Evolutionary conservation across 164 flowering plant genomes (phyloP).

Genomic region (Berberis vulgaris): DNA sequence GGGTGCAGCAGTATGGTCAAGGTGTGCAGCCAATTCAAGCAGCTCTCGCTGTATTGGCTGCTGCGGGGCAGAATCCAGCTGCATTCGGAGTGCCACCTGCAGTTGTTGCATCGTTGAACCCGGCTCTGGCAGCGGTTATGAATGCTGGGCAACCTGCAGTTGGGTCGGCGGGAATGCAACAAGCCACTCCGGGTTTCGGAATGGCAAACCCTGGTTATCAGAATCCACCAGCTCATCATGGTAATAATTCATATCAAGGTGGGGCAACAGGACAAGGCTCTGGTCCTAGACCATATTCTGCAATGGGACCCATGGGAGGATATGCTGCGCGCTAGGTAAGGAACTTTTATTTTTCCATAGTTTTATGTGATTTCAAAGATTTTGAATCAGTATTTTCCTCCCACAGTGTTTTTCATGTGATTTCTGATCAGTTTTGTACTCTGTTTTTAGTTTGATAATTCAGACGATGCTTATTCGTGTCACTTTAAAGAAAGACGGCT

Average conservation of each 20-base stretch:
- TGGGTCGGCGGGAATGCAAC: neutral
- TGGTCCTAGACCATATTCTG: constrained; percentile 15
- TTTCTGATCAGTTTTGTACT: constrained; percentile 15
- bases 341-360: neutral
- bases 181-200: constrained; percentile 16
- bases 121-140: constrained; percentile 16
- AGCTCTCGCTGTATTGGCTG: constrained; percentile 25
- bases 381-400: neutral
- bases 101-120: constrained; percentile 19
- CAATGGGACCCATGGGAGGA: constrained; percentile 15
- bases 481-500: constrained; percentile 26
- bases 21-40: constrained; percentile 18
- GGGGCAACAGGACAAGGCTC: constrained; percentile 15
- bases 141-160: constrained; percentile 1
- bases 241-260: constrained; percentile 10
- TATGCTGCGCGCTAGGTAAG: constrained; percentile 23
- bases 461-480: constrained; percentile 26
- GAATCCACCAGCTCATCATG: constrained; percentile 16
- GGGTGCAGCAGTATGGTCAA: constrained; percentile 15
- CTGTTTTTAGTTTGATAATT: constrained; percentile 19
- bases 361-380: neutral
- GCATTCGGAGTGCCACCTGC: constrained; percentile 22
- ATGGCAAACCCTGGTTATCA: constrained; percentile 18
- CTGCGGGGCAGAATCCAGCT: constrained; percentile 30
- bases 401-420: neutral